Percentiles rank a stretch among this genome's conserved stretches.
These are phyloP conservation scores for Schoenoplectus triqueter DNA, from an alignment of 202 grass and related monocot species.

Conservation along the genomic window DNA sequence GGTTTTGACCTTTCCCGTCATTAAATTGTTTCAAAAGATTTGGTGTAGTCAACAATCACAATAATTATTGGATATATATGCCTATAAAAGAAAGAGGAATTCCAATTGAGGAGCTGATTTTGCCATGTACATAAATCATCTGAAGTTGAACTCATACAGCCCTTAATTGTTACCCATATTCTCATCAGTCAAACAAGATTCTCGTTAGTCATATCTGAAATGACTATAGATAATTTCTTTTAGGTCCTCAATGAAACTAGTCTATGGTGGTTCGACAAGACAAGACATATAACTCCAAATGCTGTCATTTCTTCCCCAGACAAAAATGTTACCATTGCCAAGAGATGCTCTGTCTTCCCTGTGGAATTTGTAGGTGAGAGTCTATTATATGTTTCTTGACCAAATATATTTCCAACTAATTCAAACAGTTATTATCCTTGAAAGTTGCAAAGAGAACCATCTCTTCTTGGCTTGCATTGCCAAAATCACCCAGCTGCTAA, in stretches of 20 bases:
- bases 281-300: slow-evolving; percentile 87
- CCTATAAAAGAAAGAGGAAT: background rate
- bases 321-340: slow-evolving; percentile 90
- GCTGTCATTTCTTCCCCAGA: slow-evolving; percentile 85
- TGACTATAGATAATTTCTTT: slow-evolving; percentile 19
- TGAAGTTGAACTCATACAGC: background rate
- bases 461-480: background rate
- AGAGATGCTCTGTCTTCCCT: slow-evolving; percentile 88
- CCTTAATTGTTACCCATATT: background rate
- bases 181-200: slow-evolving; percentile 8
- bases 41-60: background rate
- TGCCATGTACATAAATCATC: background rate
- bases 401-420: background rate
- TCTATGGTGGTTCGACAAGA: slow-evolving; percentile 88
- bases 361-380: slow-evolving; percentile 98
- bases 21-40: background rate
- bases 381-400: slow-evolving; percentile 27
- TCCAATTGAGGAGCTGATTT: background rate
- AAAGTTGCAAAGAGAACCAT: background rate
- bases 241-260: slow-evolving; percentile 96
- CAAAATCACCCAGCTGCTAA: background rate
- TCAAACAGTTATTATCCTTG: slow-evolving; percentile 12
- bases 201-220: background rate
- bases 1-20: slow-evolving; percentile 45
- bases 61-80: background rate